phyloP scores from a whole-genome alignment of 1,284 basidiomycete genomes.

The Ustilago loliicola region DNA sequence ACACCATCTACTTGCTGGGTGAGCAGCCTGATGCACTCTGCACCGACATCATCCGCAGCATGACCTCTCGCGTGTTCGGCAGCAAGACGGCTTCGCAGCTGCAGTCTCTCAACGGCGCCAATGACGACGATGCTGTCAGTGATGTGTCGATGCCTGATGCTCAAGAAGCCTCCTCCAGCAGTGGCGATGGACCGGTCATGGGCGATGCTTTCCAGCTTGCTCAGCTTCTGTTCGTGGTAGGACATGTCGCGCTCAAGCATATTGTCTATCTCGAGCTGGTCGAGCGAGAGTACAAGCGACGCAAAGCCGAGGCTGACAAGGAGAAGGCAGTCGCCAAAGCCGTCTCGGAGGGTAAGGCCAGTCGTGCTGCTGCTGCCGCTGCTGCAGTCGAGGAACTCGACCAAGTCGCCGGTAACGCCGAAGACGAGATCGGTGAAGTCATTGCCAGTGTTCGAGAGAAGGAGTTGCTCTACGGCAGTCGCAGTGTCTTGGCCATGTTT shows the following conservation, averaged over 20 bases:
- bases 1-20: constrained; percentile 92
- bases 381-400: constrained; percentile 81
- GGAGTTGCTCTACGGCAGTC: constrained; percentile 86
- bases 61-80: constrained; percentile 81
- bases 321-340: constrained; percentile 57
- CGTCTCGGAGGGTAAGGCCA: constrained; percentile 56
- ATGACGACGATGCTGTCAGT: constrained; percentile 37
- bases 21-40: constrained; percentile 92
- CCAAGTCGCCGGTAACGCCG: constrained; percentile 95
- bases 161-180: constrained; percentile 15
- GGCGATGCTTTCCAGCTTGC: constrained; percentile 81
- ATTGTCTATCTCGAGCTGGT: constrained; percentile 96
- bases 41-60: constrained; percentile 82
- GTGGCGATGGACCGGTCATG: constrained; percentile 26
- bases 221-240: constrained; percentile 92
- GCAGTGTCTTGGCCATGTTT: constrained; percentile 86
- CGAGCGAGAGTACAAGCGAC: constrained; percentile 95
- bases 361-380: constrained; percentile 55
- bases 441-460: constrained; percentile 86
- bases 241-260: constrained; percentile 96
- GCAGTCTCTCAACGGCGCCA: constrained; percentile 4
- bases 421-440: constrained; percentile 96
- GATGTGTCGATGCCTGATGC: constrained; percentile 47
- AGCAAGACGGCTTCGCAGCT: constrained; percentile 32
- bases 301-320: constrained; percentile 88